Evolutionary conservation across 352 stramenopile genomes (phyloP), one percentile per base, ranked within the genome.

Genomic region (Sclerospora graminicola): DNA sequence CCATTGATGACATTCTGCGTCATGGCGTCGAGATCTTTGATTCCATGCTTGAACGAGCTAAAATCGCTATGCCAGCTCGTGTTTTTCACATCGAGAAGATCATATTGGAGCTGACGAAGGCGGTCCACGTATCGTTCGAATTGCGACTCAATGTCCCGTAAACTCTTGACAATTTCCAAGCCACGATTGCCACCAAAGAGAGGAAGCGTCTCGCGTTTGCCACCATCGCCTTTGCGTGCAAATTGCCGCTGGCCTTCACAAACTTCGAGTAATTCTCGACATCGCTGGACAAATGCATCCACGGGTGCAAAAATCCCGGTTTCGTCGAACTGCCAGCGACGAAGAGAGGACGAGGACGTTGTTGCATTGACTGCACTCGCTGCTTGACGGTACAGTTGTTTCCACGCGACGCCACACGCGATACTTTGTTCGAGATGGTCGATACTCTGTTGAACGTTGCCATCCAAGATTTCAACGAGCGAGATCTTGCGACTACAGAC

Each of bases 231-330:
- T 45, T 96, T 96, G 4, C 91, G 71, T 0, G 86, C 82, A 60
- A 98, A 97, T 62, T 98, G 93, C 24, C 97, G 93, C 55, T 98
- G 91, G 0, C 84, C 89, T 43, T 96, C n/a, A n/a, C n/a, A n/a
- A n/a, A n/a, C 88, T 54, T 64, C 1, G 56, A 56, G n/a, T n/a
- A n/a, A n/a, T n/a, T n/a, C n/a, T n/a, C n/a, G n/a, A n/a, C n/a
- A n/a, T n/a, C n/a, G n/a, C n/a, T n/a, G n/a, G n/a, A n/a, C n/a
- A n/a, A n/a, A n/a, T n/a, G n/a, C n/a, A n/a, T n/a, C n/a, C n/a
- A n/a, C n/a, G n/a, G n/a, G n/a, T n/a, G n/a, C n/a, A n/a, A n/a
- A n/a, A n/a, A n/a, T n/a, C n/a, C n/a, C n/a, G n/a, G n/a, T n/a
- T n/a, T n/a, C n/a, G n/a, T n/a, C n/a, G n/a, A n/a, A n/a, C n/a